A percentile compares a stretch with the other conserved stretches of the same genome.
Conservation (phyloP, 75 land plant species). For the Gnetum montanum region DNA sequence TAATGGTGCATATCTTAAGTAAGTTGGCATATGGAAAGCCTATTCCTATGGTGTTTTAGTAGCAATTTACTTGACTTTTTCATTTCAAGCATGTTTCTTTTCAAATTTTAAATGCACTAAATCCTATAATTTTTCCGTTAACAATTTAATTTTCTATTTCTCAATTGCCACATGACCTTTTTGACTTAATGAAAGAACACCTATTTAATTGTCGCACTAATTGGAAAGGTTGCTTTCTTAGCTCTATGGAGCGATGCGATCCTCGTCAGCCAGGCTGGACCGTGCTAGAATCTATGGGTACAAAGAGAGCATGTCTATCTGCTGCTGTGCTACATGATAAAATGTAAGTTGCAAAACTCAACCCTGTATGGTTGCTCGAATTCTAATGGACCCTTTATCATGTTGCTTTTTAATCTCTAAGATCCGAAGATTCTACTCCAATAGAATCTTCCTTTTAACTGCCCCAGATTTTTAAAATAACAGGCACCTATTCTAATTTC, state of each 20-base stretch:
- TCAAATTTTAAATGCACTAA: too few relatives aligned
- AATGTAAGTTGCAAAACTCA: constrained; percentile 70
- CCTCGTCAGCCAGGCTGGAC: constrained; percentile 76
- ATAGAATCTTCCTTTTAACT: not conserved
- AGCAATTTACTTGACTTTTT: not conserved
- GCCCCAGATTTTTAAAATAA: not conserved
- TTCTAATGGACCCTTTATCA: too few relatives aligned
- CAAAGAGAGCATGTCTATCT: constrained; percentile 60
- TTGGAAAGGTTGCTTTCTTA: constrained; percentile 15
- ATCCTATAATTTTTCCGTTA: too few relatives aligned
- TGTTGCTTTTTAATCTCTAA: not conserved
- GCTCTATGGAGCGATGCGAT: constrained; percentile 80
- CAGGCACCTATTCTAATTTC: not conserved
- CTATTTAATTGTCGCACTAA: too few relatives aligned
- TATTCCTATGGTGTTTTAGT: not conserved
- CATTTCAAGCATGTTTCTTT: too few relatives aligned
- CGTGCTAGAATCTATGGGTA: constrained; percentile 45
- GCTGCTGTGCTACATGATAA: constrained; percentile 67
- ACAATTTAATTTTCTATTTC: too few relatives aligned
- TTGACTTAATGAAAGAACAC: too few relatives aligned
- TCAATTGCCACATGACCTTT: too few relatives aligned
- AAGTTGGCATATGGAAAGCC: constrained; percentile 20
- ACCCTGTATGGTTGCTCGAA: too few relatives aligned
- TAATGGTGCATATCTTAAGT: constrained; percentile 68
- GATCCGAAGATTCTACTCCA: not conserved